Base-by-base conservation (phyloP, 352 stramenopile genomes). In the Aphanomyces invadans region DNA sequence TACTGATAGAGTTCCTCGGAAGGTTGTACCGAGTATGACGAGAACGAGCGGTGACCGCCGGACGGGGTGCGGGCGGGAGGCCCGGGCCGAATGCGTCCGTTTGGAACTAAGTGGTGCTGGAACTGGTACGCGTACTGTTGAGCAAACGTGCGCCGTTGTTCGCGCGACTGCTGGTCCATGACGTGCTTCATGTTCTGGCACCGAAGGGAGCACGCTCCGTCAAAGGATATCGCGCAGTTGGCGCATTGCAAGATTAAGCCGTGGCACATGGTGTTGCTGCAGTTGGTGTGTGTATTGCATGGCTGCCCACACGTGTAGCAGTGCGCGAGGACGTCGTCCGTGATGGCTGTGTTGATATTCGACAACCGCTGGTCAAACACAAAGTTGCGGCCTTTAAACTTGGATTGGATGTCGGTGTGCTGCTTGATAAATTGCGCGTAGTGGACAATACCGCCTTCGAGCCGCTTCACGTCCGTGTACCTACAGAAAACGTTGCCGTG, bases 311-410 rank as follows among this genome's bases (percentile, higher is more conserved):
- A 88, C 57, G 83, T 78, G 33, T 81, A 88, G 33, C 81, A 90
- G 28, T 69, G 56, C 51, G 78, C 79, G 57, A 90, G 65, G n/a
- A 90, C 73, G 29, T 90, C 80, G 9, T 65, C 54, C 12, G 81
- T 88, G 70, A 88, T 75, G 28, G 49, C 25, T 36, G 68, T 62
- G 49, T 67, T 49, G 45, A 21, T 2, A 32, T 67, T 67, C 4
- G 60, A 67, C 17, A 67, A 32, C 1, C 81, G 81, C 68, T 90
- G 81, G 68, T 90, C 81, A 59, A 88, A 90, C 66, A 90, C 81
- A 65, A 88, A 90, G 69, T 87, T 88, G 63, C 83, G 86, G 25
- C 79, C 81, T 46, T 78, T 80, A 65, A 90, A 90, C 29, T 67
- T 67, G 31, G 60, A 67, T 75, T 76, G 44, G 76, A 68, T 33